Percentiles rank a stretch among this genome's conserved stretches.
These are phyloP conservation scores for Aspergillus fischeri DNA, from an alignment of 2,329 filamentous ascomycete genomes.

Conservation along the genomic window DNA sequence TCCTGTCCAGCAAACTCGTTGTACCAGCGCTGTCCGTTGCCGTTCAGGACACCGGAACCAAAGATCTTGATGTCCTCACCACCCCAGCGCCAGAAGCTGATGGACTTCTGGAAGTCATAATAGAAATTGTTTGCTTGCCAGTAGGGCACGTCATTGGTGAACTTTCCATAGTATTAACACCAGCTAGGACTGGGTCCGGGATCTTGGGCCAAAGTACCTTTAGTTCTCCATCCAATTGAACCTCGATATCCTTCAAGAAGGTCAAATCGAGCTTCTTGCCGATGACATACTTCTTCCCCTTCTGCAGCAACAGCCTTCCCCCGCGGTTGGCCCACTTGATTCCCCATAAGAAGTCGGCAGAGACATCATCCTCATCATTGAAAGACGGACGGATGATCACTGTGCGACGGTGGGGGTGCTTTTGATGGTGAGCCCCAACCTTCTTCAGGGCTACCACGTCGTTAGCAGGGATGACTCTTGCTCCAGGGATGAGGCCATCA, in stretches of 20 bases:
- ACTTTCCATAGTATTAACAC: conserved; percentile 24
- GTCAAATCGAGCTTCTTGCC: conserved; percentile 56
- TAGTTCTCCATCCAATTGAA: conserved; percentile 57
- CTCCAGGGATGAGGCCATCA: conserved; percentile 19
- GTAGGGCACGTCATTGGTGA: conserved; percentile 46
- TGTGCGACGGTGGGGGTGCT: conserved; percentile 37
- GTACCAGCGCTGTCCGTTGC: conserved; percentile 52
- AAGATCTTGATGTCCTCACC: conserved; percentile 59
- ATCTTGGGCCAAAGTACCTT: conserved; percentile 26
- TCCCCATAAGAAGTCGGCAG: conserved; percentile 52
- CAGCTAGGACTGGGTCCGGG: not conserved
- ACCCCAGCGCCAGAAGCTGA: conserved; percentile 63
- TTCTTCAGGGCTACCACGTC: conserved; percentile 16
- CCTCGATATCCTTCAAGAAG: conserved; percentile 53
- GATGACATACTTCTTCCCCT: conserved; percentile 52
- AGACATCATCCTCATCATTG: conserved; percentile 54
- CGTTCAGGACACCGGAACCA: conserved; percentile 54
- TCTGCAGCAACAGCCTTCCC: conserved; percentile 52
- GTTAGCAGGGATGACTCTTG: conserved; percentile 20
- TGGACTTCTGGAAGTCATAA: conserved; percentile 50
- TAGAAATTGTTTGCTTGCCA: conserved; percentile 51
- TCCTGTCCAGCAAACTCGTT: conserved; percentile 44
- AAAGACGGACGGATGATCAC: conserved; percentile 52
- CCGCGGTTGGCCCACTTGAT: conserved; percentile 55
- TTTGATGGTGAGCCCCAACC: conserved; percentile 22